Conservation (phyloP, 2,329 filamentous ascomycete species). For the Boeremia lycopersici region DNA sequence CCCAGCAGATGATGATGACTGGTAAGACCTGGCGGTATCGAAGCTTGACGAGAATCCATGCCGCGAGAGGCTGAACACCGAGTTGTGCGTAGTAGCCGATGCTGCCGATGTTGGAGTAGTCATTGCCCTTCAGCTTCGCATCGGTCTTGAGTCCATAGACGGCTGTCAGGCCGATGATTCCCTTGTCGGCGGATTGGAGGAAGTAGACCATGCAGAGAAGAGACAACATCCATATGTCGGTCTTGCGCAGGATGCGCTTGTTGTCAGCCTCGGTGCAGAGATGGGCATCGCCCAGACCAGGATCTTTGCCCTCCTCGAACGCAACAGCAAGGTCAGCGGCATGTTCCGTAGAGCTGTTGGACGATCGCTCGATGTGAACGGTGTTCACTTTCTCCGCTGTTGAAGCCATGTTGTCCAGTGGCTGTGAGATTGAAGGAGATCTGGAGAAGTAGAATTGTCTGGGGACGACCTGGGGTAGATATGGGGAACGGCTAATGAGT, state of each 20-base stretch:
- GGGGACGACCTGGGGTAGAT: constrained; percentile 18
- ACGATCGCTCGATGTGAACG: constrained; percentile 17
- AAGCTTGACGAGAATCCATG: constrained; percentile 56
- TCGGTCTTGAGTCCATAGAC: constrained; percentile 57
- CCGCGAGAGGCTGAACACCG: constrained; percentile 58
- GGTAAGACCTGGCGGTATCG: constrained; percentile 28
- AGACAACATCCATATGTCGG: constrained; percentile 30
- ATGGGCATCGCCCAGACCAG: constrained; percentile 22
- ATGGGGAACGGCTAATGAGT: constrained; percentile 17
- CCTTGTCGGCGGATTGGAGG: constrained; percentile 56
- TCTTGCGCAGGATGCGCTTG: constrained; percentile 31
- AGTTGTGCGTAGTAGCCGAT: constrained; percentile 60
- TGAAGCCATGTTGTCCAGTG: constrained; percentile 21
- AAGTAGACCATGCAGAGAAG: constrained; percentile 35
- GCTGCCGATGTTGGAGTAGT: constrained; percentile 56
- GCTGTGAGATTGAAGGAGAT: background rate
- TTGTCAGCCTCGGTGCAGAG: constrained; percentile 29
- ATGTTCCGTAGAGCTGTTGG: constrained; percentile 18
- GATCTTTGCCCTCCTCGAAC: constrained; percentile 27
- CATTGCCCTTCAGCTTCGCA: constrained; percentile 48
- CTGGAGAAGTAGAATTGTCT: constrained; percentile 1
- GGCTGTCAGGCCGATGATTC: constrained; percentile 54
- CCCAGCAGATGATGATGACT: constrained; percentile 55
- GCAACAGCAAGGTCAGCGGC: constrained; percentile 16
- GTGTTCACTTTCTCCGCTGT: constrained; percentile 21